Conservation (phyloP, 805 yeast genomes). For the Wickerhamiella bombiphila region DNA sequence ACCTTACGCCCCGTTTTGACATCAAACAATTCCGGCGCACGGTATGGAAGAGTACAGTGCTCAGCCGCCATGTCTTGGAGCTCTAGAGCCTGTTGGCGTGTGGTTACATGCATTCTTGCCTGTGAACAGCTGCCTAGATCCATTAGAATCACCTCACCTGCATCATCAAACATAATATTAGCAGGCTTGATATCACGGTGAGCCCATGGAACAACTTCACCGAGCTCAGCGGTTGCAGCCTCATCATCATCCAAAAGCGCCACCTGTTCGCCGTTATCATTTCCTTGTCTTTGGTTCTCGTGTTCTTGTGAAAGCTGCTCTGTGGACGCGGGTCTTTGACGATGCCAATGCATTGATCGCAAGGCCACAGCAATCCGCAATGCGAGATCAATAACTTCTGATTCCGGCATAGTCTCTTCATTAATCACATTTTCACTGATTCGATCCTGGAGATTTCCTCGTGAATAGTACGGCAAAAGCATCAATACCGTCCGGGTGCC, state of each 20-base stretch:
- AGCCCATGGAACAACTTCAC: constrained; percentile 43
- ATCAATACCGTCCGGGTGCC: constrained; percentile 71
- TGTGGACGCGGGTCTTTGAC: constrained; percentile 9
- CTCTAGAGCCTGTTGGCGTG: constrained; percentile 57
- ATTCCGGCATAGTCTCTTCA: constrained; percentile 39
- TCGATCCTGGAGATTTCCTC: constrained; percentile 69
- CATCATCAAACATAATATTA: constrained; percentile 63
- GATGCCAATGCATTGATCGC: constrained; percentile 57
- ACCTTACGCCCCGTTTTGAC: constrained; percentile 51
- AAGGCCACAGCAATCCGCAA: constrained; percentile 59
- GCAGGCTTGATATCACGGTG: constrained; percentile 86
- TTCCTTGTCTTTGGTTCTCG: background rate
- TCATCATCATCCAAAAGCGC: constrained; percentile 9
- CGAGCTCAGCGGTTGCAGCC: constrained; percentile 23
- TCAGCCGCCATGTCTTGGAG: constrained; percentile 72
- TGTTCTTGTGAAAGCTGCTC: background rate
- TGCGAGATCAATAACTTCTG: constrained; percentile 39
- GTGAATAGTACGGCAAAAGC: constrained; percentile 59
- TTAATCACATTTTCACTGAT: constrained; percentile 50
- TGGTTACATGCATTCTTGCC: constrained; percentile 40
- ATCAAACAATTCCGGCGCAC: constrained; percentile 84
- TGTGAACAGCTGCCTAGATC: constrained; percentile 70
- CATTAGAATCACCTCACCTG: constrained; percentile 62
- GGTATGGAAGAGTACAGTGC: constrained; percentile 70
- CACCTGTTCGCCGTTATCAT: constrained; percentile 9